phyloP scores from a whole-genome alignment of 768 basidiomycete genomes.

The Inosperma sp. region DNA sequence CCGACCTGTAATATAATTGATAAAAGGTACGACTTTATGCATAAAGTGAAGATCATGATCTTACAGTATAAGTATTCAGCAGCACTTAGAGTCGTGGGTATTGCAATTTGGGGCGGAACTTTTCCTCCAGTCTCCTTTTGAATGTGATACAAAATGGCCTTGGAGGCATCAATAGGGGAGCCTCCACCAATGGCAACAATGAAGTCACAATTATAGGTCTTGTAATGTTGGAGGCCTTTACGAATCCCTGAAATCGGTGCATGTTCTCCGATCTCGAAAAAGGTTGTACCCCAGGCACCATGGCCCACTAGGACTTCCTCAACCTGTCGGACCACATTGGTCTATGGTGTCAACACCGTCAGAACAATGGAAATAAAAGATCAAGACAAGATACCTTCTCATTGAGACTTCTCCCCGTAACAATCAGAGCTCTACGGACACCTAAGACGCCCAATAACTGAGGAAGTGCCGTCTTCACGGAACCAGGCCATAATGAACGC shows the following conservation, averaged over 20 bases:
- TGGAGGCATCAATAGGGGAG: constrained; percentile 74
- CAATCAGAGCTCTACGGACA: too few species aligned
- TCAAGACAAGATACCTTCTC: too few species aligned
- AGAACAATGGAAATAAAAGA: too few species aligned
- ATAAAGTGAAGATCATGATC: neutral
- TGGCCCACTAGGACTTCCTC: constrained; percentile 52
- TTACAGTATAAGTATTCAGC: constrained; percentile 63
- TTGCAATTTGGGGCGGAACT: constrained; percentile 63
- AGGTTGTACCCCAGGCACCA: constrained; percentile 61
- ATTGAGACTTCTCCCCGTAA: too few species aligned
- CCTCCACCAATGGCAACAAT: constrained; percentile 77
- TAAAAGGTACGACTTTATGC: too few species aligned
- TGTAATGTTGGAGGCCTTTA: constrained; percentile 51
- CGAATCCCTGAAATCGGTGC: constrained; percentile 63
- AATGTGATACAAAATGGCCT: constrained; percentile 62
- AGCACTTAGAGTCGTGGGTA: constrained; percentile 78
- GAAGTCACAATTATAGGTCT: constrained; percentile 54
- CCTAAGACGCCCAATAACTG: too few species aligned
- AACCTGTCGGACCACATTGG: constrained; percentile 54
- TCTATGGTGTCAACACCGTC: too few species aligned
- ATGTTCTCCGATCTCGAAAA: constrained; percentile 71
- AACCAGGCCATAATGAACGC: too few species aligned
- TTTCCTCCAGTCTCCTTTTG: constrained; percentile 52
- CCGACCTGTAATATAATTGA: constrained; percentile 39
- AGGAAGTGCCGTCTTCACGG: too few species aligned